These are phyloP conservation scores for Kwoniella botswanensis DNA, from an alignment of 768 basidiomycete genomes.

Conservation along the genomic window DNA sequence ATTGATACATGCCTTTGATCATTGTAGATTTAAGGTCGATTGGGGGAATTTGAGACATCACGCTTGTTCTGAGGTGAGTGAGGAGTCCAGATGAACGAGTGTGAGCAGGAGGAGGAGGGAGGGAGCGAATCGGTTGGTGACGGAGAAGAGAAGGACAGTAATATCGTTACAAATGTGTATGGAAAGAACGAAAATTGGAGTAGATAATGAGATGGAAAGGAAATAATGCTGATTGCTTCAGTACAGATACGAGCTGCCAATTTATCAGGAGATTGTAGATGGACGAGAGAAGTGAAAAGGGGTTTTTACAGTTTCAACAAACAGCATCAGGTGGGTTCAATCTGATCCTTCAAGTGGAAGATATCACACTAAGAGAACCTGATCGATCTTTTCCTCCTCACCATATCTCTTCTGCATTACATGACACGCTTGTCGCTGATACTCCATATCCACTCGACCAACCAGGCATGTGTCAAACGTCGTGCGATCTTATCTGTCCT, in stretches of 20 bases:
- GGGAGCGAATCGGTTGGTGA: neutral
- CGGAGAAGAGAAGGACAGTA: too few relatives aligned
- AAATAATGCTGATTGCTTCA: too few relatives aligned
- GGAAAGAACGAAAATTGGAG: too few relatives aligned
- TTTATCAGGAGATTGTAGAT: conserved; percentile 90
- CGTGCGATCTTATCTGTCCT: conserved; percentile 81
- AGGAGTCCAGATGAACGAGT: neutral
- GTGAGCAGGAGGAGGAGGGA: neutral
- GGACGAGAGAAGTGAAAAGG: conserved; percentile 76
- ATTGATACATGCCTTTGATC: conserved; percentile 92
- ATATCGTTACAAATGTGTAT: too few relatives aligned
- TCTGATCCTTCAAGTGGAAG: neutral
- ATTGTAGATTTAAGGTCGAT: conserved; percentile 90
- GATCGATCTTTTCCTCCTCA: neutral
- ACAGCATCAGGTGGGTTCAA: conserved; percentile 79
- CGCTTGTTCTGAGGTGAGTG: conserved; percentile 90
- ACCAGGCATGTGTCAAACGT: conserved; percentile 84
- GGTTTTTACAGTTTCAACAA: conserved; percentile 82
- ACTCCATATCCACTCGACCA: neutral
- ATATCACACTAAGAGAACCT: too few relatives aligned
- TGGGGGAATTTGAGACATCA: conserved; percentile 90
- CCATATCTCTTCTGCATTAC: neutral
- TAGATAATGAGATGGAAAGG: too few relatives aligned
- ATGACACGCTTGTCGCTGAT: too few relatives aligned
- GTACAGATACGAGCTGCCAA: conserved; percentile 90